Percentiles rank a stretch among this genome's conserved stretches.
Evolutionary conservation across 495 filamentous ascomycete species (phyloP).

Genomic region (Xylaria castorea): DNA sequence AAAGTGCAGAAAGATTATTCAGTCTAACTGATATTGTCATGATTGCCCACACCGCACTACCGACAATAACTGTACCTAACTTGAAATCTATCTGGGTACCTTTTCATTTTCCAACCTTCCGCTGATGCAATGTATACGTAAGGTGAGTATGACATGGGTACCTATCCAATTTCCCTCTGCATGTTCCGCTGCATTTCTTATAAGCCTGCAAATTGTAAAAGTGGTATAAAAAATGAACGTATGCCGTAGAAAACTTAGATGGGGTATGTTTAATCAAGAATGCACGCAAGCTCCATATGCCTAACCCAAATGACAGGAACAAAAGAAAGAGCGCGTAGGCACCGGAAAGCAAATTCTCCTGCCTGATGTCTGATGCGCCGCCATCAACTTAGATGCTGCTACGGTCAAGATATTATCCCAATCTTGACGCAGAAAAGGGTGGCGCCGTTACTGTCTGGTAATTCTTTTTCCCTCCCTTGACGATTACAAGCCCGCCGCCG

Average conservation of each 20-base stretch:
- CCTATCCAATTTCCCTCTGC: background rate
- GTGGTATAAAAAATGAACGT: background rate
- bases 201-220: background rate
- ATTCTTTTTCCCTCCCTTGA: background rate
- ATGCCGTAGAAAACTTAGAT: background rate
- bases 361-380: background rate
- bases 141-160: background rate
- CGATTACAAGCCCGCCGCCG: constrained; percentile 43
- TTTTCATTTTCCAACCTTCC: background rate
- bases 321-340: background rate
- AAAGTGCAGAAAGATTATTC: background rate
- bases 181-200: background rate
- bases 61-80: background rate
- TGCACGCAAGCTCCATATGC: background rate
- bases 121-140: background rate
- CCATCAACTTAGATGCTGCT: background rate
- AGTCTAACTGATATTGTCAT: background rate
- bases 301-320: background rate
- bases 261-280: constrained; percentile 6
- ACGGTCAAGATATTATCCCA: background rate
- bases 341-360: background rate
- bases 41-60: background rate
- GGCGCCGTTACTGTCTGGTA: background rate
- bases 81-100: background rate
- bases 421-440: background rate